A percentile compares a stretch with the other conserved stretches of the same genome.
Evolutionary conservation across 2,329 filamentous ascomycete species (phyloP).

Genomic region (Dactylellina parvicollis): DNA sequence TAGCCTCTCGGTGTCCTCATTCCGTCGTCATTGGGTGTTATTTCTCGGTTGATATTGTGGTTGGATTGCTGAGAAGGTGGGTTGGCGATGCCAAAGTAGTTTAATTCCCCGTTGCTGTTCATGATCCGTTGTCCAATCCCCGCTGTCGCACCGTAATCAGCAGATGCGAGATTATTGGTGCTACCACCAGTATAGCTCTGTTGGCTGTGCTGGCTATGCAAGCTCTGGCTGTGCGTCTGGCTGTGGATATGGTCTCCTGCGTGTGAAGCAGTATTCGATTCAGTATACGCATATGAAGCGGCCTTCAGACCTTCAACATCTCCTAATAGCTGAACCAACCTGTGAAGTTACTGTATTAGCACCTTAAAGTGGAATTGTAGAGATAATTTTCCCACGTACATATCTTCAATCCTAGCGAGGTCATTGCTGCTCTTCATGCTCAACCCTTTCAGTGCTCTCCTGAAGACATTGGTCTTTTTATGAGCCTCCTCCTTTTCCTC

Average conservation of each 20-base stretch:
- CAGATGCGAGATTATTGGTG: constrained; percentile 58
- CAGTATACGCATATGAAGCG: constrained; percentile 62
- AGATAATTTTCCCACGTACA: constrained; percentile 64
- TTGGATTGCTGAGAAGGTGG: constrained; percentile 54
- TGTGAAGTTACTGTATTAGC: constrained; percentile 56
- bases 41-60: constrained; percentile 73
- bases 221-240: constrained; percentile 47
- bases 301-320: constrained; percentile 87
- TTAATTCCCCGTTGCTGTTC: constrained; percentile 54
- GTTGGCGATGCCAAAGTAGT: constrained; percentile 59
- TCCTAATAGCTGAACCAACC: constrained; percentile 83
- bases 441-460: constrained; percentile 88
- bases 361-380: neutral
- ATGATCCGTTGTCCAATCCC: constrained; percentile 56
- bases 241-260: constrained; percentile 56
- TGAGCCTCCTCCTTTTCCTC: constrained; percentile 66
- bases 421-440: constrained; percentile 89
- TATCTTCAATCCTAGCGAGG: constrained; percentile 85
- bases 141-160: constrained; percentile 62
- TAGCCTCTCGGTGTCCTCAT: constrained; percentile 48
- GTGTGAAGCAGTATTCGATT: constrained; percentile 52
- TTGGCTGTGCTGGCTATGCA: constrained; percentile 44
- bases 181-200: constrained; percentile 48
- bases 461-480: constrained; percentile 94
- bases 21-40: constrained; percentile 66